Evolutionary conservation across 495 filamentous ascomycete species (phyloP), one percentile per base, ranked within the genome.

Genomic region (Penicillium paxilli): DNA sequence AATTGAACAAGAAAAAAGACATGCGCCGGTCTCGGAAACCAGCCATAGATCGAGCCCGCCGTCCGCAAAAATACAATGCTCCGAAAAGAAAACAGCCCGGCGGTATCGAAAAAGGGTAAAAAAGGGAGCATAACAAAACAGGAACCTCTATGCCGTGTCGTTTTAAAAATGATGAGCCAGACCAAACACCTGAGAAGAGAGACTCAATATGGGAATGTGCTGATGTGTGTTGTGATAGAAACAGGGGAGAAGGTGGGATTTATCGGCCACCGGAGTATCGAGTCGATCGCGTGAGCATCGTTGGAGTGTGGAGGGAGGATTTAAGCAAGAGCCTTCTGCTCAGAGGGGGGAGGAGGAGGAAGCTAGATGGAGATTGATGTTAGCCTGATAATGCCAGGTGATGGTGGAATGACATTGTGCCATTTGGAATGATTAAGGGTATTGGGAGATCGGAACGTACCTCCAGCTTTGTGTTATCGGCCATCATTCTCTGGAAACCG

Each of bases 401-500:
- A 21, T 42, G 40, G n/a, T 42, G n/a, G 33, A 5, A 9, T 22
- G 8, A 21, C 17, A 20, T 14, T 42, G 4, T 42, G 14, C 6
- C 35, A 5, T 7, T 35, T 5, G 16, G 20, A 5, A 21, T 25
- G 3, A 26, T 19, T n/a, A n/a, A n/a, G n/a, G n/a, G n/a, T n/a
- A n/a, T n/a, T n/a, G n/a, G n/a, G n/a, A n/a, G n/a, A n/a, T n/a
- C n/a, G n/a, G n/a, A n/a, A n/a, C 65, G 47, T 60, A 89, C 85
- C 73, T 96, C 92, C 63, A 96, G 77, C 78, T 86, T 87, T 60
- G 90, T 96, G 67, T 88, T 87, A 37, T 92, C 89, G 5, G 95
- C 92, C 81, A 97, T 89, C 88, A 97, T 92, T 64, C 92, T 86
- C 72, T 96, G 90, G 79, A 98, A 91, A 12, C 90, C 94, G 64